Evolutionary conservation across 83 land plant species (phyloP), one percentile per base, ranked within the genome.

Genomic region (Thuja plicata): DNA sequence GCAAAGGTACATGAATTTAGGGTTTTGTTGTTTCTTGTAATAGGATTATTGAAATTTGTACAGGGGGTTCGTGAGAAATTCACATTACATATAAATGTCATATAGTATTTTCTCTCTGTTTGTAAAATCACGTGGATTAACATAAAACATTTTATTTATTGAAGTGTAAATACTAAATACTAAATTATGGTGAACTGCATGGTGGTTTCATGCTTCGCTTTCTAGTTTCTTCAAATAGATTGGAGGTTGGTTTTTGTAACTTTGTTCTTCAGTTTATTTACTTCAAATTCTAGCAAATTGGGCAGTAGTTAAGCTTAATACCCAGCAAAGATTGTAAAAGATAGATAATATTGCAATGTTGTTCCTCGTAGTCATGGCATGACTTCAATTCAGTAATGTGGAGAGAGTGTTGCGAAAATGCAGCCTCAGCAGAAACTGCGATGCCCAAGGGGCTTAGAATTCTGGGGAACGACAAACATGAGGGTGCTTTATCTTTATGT

Each of bases 381-480:
- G 94, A 93, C 87, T 93, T 91, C 52, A 88, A 91, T 87, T 41
- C 74, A 41, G 16, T 32, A 37, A 41, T 48, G 5, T 91, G 93
- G 94, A 74, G 79, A 79, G 87, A 88, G 17, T 93, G 94, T 76
- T 41, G 80, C 71, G 77, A 87, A 27, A 43, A 79, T 71, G 94
- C 94, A 17, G 35, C 27, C 38, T 70, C 88, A 55, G 93, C 89
- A 37, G 87, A 41, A 83, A 45, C 86, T 34, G 48, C 77, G 43
- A 52, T 88, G 40, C 87, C 91, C 24, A 32, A 83, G 32, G 89
- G 93, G 71, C 86, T 91, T 55, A 76, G 84, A 27, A 57, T 93
- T 17, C 80, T 93, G 55, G 94, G 94, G n/a, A 93, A 93, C 62
- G 94, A 93, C 78, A 90, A 81, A 48, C 91, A 91, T 88, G 91